Evolutionary conservation across 129 eudicot species (phyloP).

Genomic region (Scalesia atractyloides): DNA sequence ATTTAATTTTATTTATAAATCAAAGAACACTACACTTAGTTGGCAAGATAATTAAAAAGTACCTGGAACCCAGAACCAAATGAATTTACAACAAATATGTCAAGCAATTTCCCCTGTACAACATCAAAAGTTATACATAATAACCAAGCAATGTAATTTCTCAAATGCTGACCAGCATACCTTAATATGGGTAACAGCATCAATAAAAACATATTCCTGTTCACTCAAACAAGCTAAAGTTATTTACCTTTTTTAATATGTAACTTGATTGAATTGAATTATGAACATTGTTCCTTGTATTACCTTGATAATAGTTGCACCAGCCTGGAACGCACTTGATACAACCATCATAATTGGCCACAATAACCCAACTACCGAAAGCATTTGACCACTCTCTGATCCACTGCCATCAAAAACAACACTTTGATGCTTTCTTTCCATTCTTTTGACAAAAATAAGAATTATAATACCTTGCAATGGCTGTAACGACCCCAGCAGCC

Average conservation of each 20-base stretch:
- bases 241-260: slow-evolving; percentile 4
- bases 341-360: slow-evolving; percentile 88
- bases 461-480: slow-evolving; percentile 70
- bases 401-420: slow-evolving; percentile 50
- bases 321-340: slow-evolving; percentile 94
- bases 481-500: slow-evolving; percentile 81
- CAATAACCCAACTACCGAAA: slow-evolving; percentile 66
- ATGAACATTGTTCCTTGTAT: slow-evolving; percentile 6
- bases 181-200: slow-evolving; percentile 72
- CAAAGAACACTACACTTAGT: background rate
- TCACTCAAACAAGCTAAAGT: slow-evolving; percentile 19
- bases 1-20: background rate
- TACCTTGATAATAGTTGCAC: slow-evolving; percentile 87
- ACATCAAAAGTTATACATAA: background rate
- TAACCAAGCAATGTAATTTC: slow-evolving; percentile 16
- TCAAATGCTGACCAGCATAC: slow-evolving; percentile 34
- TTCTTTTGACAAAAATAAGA: background rate
- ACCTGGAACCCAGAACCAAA: slow-evolving; percentile 97
- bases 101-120: slow-evolving; percentile 80
- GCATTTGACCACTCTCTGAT: slow-evolving; percentile 72
- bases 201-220: slow-evolving; percentile 82
- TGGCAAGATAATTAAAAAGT: slow-evolving; percentile 20
- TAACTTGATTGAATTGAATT: background rate
- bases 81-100: slow-evolving; percentile 95
- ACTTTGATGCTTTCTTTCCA: background rate